Base-by-base conservation (phyloP, 176 grass and related monocot species). In the Eleusine coracana region DNA sequence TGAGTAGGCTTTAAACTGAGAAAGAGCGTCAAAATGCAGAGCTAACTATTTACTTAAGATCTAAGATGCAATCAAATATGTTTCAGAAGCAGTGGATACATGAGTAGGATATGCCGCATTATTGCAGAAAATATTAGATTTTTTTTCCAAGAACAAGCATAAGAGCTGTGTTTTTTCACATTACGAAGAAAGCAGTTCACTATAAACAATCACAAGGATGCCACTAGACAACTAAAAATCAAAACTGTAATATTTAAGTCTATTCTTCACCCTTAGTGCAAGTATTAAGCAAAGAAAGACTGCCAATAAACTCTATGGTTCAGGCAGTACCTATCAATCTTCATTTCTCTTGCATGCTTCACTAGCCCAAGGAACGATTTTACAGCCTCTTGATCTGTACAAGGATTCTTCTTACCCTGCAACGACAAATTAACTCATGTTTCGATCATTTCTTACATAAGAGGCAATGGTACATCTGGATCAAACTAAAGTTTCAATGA, bases 321-420 rank as follows among this genome's bases (percentile, higher is more conserved):
- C 6, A 70, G 64, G 34, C 0, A 7, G 52, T 87, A 95, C 96
- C 96, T 93, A 69, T 98, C 92, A 21, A 98, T 90, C 82, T 88
- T 87, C 52, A 98, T 98, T 84, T 88, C 88, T 88, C 55, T 95
- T 65, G 92, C 90, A 55, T 91, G 70, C 52, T 72, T 98, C 28
- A 95, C 84, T 82, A 90, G 82, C 52, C 66, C 70, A 84, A 98
- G 96, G 85, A 98, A 98, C 3, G 66, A 80, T 79, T 88, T 79
- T 73, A 98, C 96, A 82, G 86, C 71, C 41, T 91, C 76, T 77
- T 31, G 75, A 68, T 95, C 92, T 28, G 90, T 98, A 80, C 79
- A 86, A 84, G 92, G 92, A 91, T 98, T 95, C 78, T 84, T 95
- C 84, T 98, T 98, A 55, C 96, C 96, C 96, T 98, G 88, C 45